Percentiles rank a stretch among this genome's conserved stretches.
phyloP scores from a whole-genome alignment of 106 monocot species.

The Dendrobium chrysotoxum region DNA sequence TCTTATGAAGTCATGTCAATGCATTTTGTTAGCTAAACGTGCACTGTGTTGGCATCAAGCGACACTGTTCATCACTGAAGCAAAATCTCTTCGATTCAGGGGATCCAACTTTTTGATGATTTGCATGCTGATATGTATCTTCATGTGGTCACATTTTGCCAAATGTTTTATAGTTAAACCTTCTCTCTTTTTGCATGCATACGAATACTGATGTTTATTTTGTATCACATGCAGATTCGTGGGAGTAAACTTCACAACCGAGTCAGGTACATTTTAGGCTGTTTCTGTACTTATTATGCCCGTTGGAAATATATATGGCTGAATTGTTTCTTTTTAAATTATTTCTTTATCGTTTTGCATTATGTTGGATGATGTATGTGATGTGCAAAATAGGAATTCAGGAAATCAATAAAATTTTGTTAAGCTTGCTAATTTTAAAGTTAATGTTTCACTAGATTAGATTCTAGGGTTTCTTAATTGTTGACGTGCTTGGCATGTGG shows the following conservation, averaged over 20 bases:
- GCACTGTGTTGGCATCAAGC: background rate
- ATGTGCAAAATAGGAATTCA: too few relatives aligned
- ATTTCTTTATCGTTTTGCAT: background rate
- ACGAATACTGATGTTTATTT: background rate
- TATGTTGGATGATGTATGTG: background rate
- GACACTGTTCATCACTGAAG: background rate
- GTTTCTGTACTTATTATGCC: background rate
- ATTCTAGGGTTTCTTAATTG: too few relatives aligned
- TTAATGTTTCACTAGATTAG: too few relatives aligned
- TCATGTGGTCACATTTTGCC: background rate
- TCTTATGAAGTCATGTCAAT: background rate
- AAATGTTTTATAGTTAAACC: background rate
- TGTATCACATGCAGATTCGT: conserved; percentile 55
- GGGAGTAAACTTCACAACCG: conserved; percentile 95
- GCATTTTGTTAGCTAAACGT: background rate
- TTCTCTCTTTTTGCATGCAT: background rate
- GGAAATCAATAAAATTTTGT: too few relatives aligned
- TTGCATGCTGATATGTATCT: background rate
- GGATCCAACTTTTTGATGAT: background rate
- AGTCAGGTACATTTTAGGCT: conserved; percentile 58
- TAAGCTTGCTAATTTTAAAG: too few relatives aligned
- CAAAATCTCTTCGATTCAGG: background rate
- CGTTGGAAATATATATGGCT: background rate
- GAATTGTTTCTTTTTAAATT: background rate
- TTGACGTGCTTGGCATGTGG: too few relatives aligned